Conservation (phyloP, 2,329 filamentous ascomycete species). For the Penicillium frequentans region DNA sequence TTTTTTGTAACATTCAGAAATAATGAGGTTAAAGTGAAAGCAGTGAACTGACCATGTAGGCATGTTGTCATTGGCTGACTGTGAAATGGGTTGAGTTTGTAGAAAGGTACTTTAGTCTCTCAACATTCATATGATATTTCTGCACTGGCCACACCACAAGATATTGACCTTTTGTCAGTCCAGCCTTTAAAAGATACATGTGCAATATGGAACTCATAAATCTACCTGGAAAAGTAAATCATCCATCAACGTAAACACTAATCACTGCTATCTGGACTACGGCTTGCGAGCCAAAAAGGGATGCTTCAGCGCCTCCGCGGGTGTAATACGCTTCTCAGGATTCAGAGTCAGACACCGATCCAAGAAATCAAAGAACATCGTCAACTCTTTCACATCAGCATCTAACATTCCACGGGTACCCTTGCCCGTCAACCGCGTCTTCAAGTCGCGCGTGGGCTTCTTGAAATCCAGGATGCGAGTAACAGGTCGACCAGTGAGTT, state of each 20-base stretch:
- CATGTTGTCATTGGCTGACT: too few relatives aligned
- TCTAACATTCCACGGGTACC: constrained; percentile 73
- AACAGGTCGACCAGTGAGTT: constrained; percentile 76
- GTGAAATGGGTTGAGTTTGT: too few relatives aligned
- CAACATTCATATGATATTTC: too few relatives aligned
- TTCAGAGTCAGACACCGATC: constrained; percentile 88
- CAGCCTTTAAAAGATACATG: neutral
- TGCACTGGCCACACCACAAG: too few relatives aligned
- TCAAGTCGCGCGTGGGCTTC: constrained; percentile 79
- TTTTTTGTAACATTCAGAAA: too few relatives aligned
- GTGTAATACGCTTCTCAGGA: constrained; percentile 86
- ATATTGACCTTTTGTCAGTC: neutral
- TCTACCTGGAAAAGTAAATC: neutral
- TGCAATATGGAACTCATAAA: neutral
- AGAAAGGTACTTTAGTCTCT: too few relatives aligned
- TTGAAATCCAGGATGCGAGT: constrained; percentile 48
- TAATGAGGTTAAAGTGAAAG: too few relatives aligned
- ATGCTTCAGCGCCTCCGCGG: constrained; percentile 82
- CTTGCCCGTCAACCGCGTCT: constrained; percentile 70
- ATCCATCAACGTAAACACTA: neutral
- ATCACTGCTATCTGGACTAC: neutral
- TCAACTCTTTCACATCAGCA: constrained; percentile 72
- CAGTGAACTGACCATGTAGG: too few relatives aligned
- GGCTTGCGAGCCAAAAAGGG: constrained; percentile 68
- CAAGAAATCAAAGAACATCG: constrained; percentile 80